Evolutionary conservation across 805 yeast species (phyloP).

Genomic region (Myxozyma neotropica): DNA sequence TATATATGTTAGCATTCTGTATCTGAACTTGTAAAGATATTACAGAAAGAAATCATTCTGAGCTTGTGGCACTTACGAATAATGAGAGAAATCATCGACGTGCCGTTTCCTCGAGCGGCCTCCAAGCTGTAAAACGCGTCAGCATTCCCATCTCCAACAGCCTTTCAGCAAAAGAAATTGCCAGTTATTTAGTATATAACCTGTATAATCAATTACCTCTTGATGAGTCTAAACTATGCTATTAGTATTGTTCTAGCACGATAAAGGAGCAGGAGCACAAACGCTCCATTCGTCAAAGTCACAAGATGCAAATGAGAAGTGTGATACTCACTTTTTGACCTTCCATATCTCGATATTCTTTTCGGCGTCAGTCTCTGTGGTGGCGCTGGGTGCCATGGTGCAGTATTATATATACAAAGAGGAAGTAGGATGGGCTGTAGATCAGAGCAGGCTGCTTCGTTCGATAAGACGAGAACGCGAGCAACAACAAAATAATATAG

Average conservation of each 20-base stretch:
- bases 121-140: conserved; percentile 59
- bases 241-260: background rate
- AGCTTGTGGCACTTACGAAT: too few species aligned
- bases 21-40: background rate
- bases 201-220: conserved; percentile 25
- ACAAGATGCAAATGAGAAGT: background rate
- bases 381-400: conserved; percentile 44
- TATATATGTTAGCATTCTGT: background rate
- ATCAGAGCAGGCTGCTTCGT: too few species aligned
- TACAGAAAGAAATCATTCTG: background rate
- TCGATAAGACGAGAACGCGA: too few species aligned
- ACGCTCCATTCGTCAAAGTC: too few species aligned
- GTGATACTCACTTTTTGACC: conserved; percentile 66
- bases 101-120: conserved; percentile 96
- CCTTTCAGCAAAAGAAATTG: too few species aligned
- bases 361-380: conserved; percentile 73
- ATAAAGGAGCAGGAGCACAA: too few species aligned
- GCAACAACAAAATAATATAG: background rate
- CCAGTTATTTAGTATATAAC: background rate
- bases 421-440: background rate
- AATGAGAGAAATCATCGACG: conserved; percentile 96
- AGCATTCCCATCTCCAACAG: too few species aligned
- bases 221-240: conserved; percentile 38
- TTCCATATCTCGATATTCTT: conserved; percentile 99
- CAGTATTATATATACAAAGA: background rate